Evolutionary conservation across 2,329 filamentous ascomycete species (phyloP), one percentile per base, ranked within the genome.

Genomic region (Taxawa tesnikishii): DNA sequence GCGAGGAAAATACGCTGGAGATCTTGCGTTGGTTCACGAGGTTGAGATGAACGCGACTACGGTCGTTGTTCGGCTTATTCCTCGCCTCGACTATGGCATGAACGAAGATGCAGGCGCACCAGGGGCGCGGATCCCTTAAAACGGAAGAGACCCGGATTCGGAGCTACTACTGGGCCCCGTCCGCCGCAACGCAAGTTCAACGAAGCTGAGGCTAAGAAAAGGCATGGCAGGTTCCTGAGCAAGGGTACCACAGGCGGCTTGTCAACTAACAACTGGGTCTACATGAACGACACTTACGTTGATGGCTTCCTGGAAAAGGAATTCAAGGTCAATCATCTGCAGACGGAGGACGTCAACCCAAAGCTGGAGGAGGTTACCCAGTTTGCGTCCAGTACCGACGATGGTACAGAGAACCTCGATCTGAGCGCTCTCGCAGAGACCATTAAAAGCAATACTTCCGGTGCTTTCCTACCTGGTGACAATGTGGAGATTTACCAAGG

Each of bases 401-500:
- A 96, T 52, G 90, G 90, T 12, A 87, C 84, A 0, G 85, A 94
- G 47, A 93, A 92, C 42, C 70, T 98, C 21, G 90, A 98, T 59
- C 70, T 98, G 26, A 81, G 87, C 47, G 85, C 88, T 2, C 68
- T 98, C 32, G 85, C 88, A 6, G 82, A 85, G 29, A 94, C 84
- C 43, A 65, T 96, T 33, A 94, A 93, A 52, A 82, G 83, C 37
- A 81, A 76, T 43, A 82, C 81, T 38, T 75, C 77, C 6, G 79
- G 87, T 19, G 79, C 81, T 3, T 98, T 94, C 49, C 71, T 93
- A 4, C 83, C 87, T 3, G 92, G 92, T 19, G 90, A 98, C 53
- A 76, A 87, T n/a, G 87, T 98, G 14, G 88, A 96, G 56, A 84
- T 98, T 26, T 96, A 87, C 55, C 77, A 87, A 36, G 90, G 90